Evolutionary conservation across 73 alveolate genomes (phyloP), one percentile per base, ranked within the genome.

Genomic region (Tetrahymena malaccensis): DNA sequence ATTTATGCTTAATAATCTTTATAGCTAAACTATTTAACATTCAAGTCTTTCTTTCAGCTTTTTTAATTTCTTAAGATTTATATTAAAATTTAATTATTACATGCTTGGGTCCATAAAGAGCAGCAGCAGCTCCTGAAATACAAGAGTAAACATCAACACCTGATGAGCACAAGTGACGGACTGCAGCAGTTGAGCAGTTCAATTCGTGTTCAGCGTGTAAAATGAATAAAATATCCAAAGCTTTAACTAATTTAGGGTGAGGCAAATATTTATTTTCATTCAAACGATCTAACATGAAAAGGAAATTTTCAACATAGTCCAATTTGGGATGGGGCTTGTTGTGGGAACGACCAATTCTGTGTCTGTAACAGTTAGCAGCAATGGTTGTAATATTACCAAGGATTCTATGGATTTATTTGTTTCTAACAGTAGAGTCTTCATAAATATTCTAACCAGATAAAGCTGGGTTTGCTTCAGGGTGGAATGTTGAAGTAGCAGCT

Each of bases 401-500:
- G n/a, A 37, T 34, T 93, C 95, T 35, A 34, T 94, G 96, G 21
- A 94, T 94, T 94, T 94, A 83, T 40, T 94, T 94, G 94, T 97
- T 97, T 93, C 98, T 97, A 38, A 96, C 95, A 94, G 97, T 95
- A 94, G 96, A 38, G 94, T 96, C 98, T 94, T 98, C 95, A 96
- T 98, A 98, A 50, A 96, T 95, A 55, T 94, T 96, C 27, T 97
- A 94, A 50, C 99, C 99, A 9, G 97, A 96, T n/a, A 96, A 57
- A 15, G 99, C 98, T 84, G 99, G 99, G 97, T 98, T 98, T 12
- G 98, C 98, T 85, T 98, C 99, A 43, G 99, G 99, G 95, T 98
- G 98, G 97, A 98, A 97, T 57, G 99, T 98, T 25, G 98, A 95
- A 85, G 97, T 85, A 12, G 99, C 99, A 21, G 99, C 97, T 96